These are phyloP conservation scores for Colletotrichum cuscutae DNA, from an alignment of 2,329 filamentous ascomycete genomes.

Conservation along the genomic window DNA sequence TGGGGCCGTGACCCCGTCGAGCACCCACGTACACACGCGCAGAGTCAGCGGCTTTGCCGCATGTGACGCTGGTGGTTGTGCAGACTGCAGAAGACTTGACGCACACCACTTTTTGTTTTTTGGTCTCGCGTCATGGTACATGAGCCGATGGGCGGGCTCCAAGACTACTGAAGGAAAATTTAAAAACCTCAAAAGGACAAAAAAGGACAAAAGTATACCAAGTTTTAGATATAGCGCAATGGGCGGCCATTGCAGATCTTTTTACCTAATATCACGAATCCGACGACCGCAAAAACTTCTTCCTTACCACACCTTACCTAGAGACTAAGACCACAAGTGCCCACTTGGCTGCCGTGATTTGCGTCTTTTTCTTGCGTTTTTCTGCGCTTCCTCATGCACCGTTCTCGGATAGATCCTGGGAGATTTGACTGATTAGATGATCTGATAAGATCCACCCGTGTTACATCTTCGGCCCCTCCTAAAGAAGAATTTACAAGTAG, in stretches of 20 bases:
- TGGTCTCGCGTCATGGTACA: background rate
- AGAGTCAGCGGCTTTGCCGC: background rate
- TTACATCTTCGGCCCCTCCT: background rate
- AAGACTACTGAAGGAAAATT: background rate
- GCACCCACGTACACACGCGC: background rate
- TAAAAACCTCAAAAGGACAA: background rate
- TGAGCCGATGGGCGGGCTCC: background rate
- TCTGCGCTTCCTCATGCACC: background rate
- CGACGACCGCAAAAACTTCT: slow-evolving; percentile 13
- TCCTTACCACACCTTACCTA: background rate
- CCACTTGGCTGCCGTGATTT: slow-evolving; percentile 11
- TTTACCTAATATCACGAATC: slow-evolving; percentile 34
- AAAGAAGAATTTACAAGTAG: background rate
- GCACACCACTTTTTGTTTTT: background rate
- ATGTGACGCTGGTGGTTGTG: background rate
- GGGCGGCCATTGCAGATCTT: slow-evolving; percentile 21
- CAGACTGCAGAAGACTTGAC: background rate
- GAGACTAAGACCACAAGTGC: background rate
- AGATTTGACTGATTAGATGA: slow-evolving; percentile 2
- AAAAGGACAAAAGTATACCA: slow-evolving; percentile 27
- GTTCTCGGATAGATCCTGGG: background rate
- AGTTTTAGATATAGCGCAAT: slow-evolving; percentile 32
- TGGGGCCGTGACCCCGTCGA: slow-evolving; percentile 2
- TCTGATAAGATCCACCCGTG: background rate
- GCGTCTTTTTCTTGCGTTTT: slow-evolving; percentile 12